These are phyloP conservation scores for Sporothrix pseudoabietina DNA, from an alignment of 2,329 filamentous ascomycete species.

Conservation along the genomic window DNA sequence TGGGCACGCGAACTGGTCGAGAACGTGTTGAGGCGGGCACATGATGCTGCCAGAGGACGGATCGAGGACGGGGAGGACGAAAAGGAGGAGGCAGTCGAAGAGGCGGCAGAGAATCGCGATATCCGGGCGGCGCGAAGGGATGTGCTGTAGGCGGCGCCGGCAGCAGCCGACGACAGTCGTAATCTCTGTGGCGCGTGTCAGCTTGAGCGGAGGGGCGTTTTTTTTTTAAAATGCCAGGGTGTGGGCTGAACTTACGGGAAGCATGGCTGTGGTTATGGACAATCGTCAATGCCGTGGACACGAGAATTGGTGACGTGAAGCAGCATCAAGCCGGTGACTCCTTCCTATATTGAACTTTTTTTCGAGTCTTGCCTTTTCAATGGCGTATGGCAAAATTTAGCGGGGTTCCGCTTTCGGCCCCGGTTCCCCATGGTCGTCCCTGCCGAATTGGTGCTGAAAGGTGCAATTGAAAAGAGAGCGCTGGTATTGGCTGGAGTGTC, in stretches of 20 bases:
- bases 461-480: constrained; percentile 22
- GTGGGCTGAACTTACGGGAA: constrained; percentile 19
- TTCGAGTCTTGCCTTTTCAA: constrained; percentile 6
- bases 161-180: constrained; percentile 27
- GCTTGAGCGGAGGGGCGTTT: too few species aligned
- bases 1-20: constrained; percentile 11
- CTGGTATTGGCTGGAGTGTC: constrained; percentile 17
- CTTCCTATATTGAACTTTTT: constrained; percentile 6
- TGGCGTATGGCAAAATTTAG: constrained; percentile 23
- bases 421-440: constrained; percentile 18
- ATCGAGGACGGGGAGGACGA: neutral
- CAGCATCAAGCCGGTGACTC: neutral
- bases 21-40: constrained; percentile 66
- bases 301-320: constrained; percentile 2
- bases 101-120: constrained; percentile 3
- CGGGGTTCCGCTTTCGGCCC: constrained; percentile 31
- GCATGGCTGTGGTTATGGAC: constrained; percentile 8
- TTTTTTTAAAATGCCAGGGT: too few species aligned
- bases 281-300: neutral
- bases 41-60: neutral
- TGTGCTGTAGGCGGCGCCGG: constrained; percentile 4
- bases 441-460: neutral
- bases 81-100: neutral
- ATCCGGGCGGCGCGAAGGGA: constrained; percentile 2
- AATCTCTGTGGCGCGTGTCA: constrained; percentile 13